phyloP scores from a whole-genome alignment of 345 rosid species.

The Xanthoceras sorbifolium region DNA sequence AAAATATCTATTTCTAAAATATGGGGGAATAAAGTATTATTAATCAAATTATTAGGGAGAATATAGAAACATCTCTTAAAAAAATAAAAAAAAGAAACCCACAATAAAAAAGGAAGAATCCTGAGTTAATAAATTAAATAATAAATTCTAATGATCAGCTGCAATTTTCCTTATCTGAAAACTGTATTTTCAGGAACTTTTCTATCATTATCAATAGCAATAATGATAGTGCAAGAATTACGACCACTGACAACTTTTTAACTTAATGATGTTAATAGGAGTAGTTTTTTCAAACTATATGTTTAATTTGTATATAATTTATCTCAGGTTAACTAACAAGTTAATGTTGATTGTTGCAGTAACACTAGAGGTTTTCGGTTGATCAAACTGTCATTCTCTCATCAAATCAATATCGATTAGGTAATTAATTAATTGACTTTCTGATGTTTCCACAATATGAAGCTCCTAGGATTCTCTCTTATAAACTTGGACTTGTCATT shows the following conservation, averaged over 20 bases:
- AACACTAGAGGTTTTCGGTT: not conserved
- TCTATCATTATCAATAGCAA: slow-evolving; percentile 39
- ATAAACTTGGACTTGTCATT: not conserved
- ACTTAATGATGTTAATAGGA: slow-evolving; percentile 31
- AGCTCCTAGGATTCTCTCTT: slow-evolving; percentile 14
- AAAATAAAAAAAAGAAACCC: too few species aligned
- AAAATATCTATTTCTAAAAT: too few species aligned
- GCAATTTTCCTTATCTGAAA: slow-evolving; percentile 13
- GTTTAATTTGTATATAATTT: not conserved
- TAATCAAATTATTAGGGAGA: too few species aligned
- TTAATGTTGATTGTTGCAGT: not conserved
- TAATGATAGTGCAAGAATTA: slow-evolving; percentile 25
- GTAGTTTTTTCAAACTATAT: slow-evolving; percentile 6
- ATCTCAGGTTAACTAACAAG: not conserved
- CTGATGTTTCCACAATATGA: not conserved
- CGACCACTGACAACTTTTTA: slow-evolving; percentile 25
- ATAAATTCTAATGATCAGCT: not conserved
- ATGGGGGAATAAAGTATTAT: too few species aligned
- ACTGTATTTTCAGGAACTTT: slow-evolving; percentile 14
- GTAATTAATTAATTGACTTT: slow-evolving; percentile 6
- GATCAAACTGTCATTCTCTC: slow-evolving; percentile 6
- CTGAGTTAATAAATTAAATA: not conserved
- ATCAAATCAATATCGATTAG: not conserved
- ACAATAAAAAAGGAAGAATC: too few species aligned
- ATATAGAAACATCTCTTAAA: too few species aligned